Conservation (phyloP, 495 filamentous ascomycete species). For the Chlorociboria aeruginascens region DNA sequence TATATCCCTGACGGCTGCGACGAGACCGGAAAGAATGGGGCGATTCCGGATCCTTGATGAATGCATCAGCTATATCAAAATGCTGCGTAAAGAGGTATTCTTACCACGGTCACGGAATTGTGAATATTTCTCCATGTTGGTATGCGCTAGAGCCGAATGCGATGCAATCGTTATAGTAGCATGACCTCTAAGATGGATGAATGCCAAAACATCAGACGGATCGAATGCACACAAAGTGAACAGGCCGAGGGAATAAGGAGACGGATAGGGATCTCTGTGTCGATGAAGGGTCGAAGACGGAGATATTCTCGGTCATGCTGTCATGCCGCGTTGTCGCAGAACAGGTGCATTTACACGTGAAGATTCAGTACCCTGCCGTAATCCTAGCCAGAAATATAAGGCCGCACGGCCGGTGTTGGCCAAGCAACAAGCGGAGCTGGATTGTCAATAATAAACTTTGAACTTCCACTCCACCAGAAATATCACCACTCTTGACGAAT, state of each 20-base stretch:
- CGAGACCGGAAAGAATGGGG: slow-evolving; percentile 79
- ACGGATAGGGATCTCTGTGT: too few relatives aligned
- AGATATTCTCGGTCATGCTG: too few relatives aligned
- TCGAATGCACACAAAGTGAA: too few relatives aligned
- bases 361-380: too few relatives aligned
- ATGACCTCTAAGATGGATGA: background rate
- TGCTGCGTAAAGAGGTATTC: slow-evolving; percentile 9
- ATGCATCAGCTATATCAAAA: slow-evolving; percentile 9
- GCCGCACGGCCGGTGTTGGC: too few relatives aligned
- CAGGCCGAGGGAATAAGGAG: too few relatives aligned
- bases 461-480: background rate
- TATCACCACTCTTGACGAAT: background rate
- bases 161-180: background rate
- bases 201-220: too few relatives aligned
- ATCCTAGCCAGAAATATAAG: too few relatives aligned
- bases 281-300: too few relatives aligned
- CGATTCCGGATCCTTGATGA: slow-evolving; percentile 75
- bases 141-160: background rate
- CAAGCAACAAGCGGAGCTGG: background rate
- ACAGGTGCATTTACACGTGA: too few relatives aligned
- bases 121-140: slow-evolving; percentile 88
- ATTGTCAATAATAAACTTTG: background rate
- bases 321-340: too few relatives aligned
- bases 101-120: slow-evolving; percentile 90
- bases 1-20: slow-evolving; percentile 45